Evolutionary conservation across 2,329 filamentous ascomycete species (phyloP), one percentile per base, ranked within the genome.

Genomic region (Calonectria honghensis): DNA sequence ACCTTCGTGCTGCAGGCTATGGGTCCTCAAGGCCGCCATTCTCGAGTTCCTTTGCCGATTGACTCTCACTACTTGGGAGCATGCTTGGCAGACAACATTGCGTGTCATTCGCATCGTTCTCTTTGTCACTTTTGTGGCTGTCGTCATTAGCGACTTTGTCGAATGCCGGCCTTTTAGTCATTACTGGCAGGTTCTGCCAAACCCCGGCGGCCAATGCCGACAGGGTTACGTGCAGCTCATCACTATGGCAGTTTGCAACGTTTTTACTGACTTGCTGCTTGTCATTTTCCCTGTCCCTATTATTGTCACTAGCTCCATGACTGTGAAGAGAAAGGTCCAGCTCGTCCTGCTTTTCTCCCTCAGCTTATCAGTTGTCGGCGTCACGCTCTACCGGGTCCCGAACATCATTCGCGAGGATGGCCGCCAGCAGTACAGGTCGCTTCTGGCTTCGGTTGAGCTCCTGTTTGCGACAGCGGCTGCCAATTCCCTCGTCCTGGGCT

Each of bases 41-140:
- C 94, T 96, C 74, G 96, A 98, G 83, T 98, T 98, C 82, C 93
- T 98, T 79, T 94, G 94, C 83, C 94, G 96, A 71, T 90, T 98
- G 68, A 97, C 95, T 3, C 92, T 92, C 70, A 92, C 93, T 59
- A 94, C 95, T 72, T 98, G 96, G 94, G 92, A 94, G 75, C 90
- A 91, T 68, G 93, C 93, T 31, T 95, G 97, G 83, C 92, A 95
- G 76, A 85, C 91, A 61, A 91, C 93, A 16, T 87, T 98, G 13
- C 88, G 92, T 67, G 88, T 91, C 75, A 95, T 98, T 76, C 92
- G 95, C 73, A 91, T 92, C 83, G 94, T 95, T 72, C 91, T 98
- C 2, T 86, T 91, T 29, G 86, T 91, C n/a, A 98, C 96, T 2
- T 96, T 98, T 77, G 73, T 95, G 72, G 95, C 91, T 50, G 93